Evolutionary conservation across 1,284 basidiomycete genomes (phyloP).

Genomic region (Neonothopanus nambi): DNA sequence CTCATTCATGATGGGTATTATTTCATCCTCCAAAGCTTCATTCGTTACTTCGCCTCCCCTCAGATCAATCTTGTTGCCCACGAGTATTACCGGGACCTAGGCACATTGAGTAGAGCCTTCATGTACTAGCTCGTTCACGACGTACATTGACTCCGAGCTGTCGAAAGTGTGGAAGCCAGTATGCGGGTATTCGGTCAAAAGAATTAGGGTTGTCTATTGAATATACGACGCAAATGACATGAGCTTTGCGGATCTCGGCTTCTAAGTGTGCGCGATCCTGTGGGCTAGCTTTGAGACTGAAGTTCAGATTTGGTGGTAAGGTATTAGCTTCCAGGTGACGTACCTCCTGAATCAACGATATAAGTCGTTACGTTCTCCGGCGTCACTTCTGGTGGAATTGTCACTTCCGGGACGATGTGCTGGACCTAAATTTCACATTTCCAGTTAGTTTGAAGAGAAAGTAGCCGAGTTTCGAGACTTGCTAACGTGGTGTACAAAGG

Average conservation of each 20-base stretch:
- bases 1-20: slow-evolving; percentile 93
- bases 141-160: slow-evolving; percentile 90
- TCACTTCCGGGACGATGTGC: slow-evolving; percentile 94
- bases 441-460: slow-evolving; percentile 13
- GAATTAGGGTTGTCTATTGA: slow-evolving; percentile 94
- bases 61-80: slow-evolving; percentile 98
- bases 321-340: neutral
- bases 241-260: slow-evolving; percentile 92
- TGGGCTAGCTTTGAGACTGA: slow-evolving; percentile 56
- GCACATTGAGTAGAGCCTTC: slow-evolving; percentile 11
- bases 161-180: slow-evolving; percentile 97
- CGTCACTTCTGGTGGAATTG: slow-evolving; percentile 93
- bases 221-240: slow-evolving; percentile 98
- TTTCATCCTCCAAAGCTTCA: slow-evolving; percentile 92
- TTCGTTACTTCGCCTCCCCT: slow-evolving; percentile 93
- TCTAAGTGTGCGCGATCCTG: slow-evolving; percentile 88
- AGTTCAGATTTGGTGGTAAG: slow-evolving; percentile 17
- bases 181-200: slow-evolving; percentile 97
- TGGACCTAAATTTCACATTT: slow-evolving; percentile 61
- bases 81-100: slow-evolving; percentile 94
- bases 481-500: slow-evolving; percentile 85
- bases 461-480: slow-evolving; percentile 9
- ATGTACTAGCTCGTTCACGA: neutral
- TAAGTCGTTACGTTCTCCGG: slow-evolving; percentile 95
- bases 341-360: slow-evolving; percentile 93